phyloP scores from a whole-genome alignment of 2,329 filamentous ascomycete genomes.

The Fusarium coffeatum region DNA sequence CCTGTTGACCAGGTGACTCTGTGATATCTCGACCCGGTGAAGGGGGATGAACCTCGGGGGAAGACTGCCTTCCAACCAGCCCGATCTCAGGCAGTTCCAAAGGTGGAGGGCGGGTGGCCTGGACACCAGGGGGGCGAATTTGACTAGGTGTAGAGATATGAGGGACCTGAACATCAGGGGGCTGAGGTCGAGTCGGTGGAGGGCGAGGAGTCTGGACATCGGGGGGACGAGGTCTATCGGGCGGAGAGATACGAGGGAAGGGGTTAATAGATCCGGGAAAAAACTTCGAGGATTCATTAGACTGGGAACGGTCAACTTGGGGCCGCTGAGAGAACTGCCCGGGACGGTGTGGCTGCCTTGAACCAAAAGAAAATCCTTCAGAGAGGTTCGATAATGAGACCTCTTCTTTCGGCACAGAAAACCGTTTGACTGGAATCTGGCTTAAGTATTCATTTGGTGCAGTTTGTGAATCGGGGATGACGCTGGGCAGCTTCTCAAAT shows the following conservation, averaged over 20 bases:
- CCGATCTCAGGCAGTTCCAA: conserved; percentile 38
- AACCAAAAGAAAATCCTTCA: conserved; percentile 40
- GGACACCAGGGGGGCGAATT: not conserved
- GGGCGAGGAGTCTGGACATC: not conserved
- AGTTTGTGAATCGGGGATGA: conserved; percentile 24
- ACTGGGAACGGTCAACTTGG: conserved; percentile 14
- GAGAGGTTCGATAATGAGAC: conserved; percentile 40
- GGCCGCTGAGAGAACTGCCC: conserved; percentile 41
- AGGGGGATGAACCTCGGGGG: not conserved
- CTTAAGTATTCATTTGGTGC: not conserved
- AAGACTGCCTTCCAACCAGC: not conserved
- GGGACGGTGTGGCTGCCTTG: conserved; percentile 35
- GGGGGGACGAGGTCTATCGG: not conserved
- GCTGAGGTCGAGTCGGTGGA: not conserved
- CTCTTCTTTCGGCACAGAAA: conserved; percentile 31
- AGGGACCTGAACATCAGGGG: not conserved
- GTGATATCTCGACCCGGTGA: not conserved
- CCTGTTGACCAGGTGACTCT: not conserved
- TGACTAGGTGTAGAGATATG: not conserved
- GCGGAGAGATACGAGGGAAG: not conserved
- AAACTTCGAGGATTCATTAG: not conserved
- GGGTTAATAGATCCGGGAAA: not conserved
- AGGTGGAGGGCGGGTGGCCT: conserved; percentile 1
- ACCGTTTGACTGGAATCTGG: conserved; percentile 17
- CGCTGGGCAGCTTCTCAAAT: conserved; percentile 14